A percentile compares a stretch with the other conserved stretches of the same genome.
phyloP scores from a whole-genome alignment of 257 asterid species.

The Penstemon barbatus region DNA sequence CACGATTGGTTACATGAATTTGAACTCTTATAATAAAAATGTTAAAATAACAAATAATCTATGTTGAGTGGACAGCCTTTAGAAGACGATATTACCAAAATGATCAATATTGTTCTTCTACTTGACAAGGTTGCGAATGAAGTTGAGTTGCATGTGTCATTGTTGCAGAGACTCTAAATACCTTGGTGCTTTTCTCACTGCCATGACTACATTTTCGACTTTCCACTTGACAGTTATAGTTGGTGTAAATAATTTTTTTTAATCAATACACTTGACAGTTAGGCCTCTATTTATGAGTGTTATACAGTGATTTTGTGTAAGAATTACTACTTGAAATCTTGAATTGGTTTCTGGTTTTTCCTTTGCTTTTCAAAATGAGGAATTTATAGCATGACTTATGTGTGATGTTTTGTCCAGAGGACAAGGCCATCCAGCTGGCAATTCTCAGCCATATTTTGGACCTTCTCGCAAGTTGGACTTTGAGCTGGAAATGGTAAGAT shows the following conservation, averaged over 20 bases:
- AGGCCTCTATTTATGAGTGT: background rate
- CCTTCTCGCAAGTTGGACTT: conserved; percentile 96
- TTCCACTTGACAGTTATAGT: background rate
- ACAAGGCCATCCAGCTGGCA: conserved; percentile 71
- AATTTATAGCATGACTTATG: conserved; percentile 23
- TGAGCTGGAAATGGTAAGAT: conserved; percentile 93
- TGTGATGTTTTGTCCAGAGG: conserved; percentile 59
- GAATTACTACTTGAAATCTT: conserved; percentile 17
- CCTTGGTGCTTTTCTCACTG: conserved; percentile 2
- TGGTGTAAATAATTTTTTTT: background rate
- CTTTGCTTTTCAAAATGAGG: conserved; percentile 12
- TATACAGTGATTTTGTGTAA: conserved; percentile 3
- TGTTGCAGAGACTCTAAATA: conserved; percentile 6
- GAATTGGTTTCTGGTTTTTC: conserved; percentile 7
- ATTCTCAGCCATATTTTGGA: conserved; percentile 79
- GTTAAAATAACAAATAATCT: too few species aligned
- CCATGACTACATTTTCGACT: background rate
- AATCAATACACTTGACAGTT: background rate
- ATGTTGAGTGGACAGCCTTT: too few species aligned
- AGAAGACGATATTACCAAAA: background rate
- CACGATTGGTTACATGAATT: too few species aligned
- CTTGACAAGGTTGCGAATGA: conserved; percentile 9
- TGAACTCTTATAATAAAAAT: too few species aligned
- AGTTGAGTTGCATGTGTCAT: background rate
- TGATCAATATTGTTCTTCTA: conserved; percentile 1